These are phyloP conservation scores for Fabrea salina DNA, from an alignment of 169 alveolate genomes.

Conservation along the genomic window DNA sequence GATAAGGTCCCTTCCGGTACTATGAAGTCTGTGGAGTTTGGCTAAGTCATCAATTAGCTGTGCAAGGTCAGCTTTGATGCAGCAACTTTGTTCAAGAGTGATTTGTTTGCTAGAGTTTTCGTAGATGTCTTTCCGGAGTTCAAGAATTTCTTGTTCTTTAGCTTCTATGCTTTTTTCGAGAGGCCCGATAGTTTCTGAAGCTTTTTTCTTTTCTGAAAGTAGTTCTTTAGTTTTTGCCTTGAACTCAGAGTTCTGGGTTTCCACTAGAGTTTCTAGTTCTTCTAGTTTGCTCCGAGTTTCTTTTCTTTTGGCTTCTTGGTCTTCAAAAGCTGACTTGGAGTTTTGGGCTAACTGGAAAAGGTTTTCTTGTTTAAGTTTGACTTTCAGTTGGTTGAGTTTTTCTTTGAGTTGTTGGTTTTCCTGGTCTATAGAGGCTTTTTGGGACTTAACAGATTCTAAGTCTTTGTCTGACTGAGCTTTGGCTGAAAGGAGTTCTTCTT, in stretches of 20 bases:
- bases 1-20: neutral
- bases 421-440: too few relatives aligned
- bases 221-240: neutral
- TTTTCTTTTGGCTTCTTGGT: neutral
- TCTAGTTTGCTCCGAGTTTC: neutral
- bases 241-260: neutral
- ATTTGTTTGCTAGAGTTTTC: neutral
- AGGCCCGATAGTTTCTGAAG: neutral
- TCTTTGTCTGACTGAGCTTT: too few relatives aligned
- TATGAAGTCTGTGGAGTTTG: slow-evolving; percentile 3
- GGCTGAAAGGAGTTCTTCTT: neutral
- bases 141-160: neutral
- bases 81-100: neutral
- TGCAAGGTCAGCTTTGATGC: slow-evolving; percentile 7
- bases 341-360: too few relatives aligned
- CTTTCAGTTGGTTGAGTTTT: too few relatives aligned
- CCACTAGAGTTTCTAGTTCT: neutral
- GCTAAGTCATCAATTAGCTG: slow-evolving; percentile 8
- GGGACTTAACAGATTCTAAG: too few relatives aligned
- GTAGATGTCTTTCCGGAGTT: neutral
- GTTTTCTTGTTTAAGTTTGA: too few relatives aligned
- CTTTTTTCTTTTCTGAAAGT: neutral
- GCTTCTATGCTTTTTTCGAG: neutral
- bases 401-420: too few relatives aligned
- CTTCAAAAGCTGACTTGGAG: slow-evolving; percentile 25